Percentiles rank a stretch among this genome's conserved stretches.
These are phyloP conservation scores for Parietichytrium sp. DNA, from an alignment of 108 stramenopile species.

Conservation along the genomic window DNA sequence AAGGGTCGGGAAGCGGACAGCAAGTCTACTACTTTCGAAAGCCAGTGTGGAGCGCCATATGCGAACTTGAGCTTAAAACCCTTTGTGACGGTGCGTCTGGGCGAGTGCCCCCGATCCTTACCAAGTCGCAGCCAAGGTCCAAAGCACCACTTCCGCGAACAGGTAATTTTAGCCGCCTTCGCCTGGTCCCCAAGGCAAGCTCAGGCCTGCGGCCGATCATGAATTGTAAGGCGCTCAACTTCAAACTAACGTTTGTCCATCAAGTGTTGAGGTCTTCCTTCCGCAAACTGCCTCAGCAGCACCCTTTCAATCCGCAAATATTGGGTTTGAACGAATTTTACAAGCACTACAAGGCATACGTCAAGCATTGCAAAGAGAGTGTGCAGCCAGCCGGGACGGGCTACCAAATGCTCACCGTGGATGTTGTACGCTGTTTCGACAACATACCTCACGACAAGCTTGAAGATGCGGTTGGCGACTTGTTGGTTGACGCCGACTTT, in stretches of 20 bases:
- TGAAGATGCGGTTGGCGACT: background rate
- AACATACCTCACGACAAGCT: background rate
- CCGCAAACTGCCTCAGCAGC: too few relatives aligned
- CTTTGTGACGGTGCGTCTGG: too few relatives aligned
- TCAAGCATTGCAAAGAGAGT: background rate
- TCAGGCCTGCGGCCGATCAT: conserved; percentile 11
- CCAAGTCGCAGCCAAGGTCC: too few relatives aligned
- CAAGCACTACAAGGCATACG: background rate
- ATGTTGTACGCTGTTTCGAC: conserved; percentile 6
- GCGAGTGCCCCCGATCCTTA: too few relatives aligned
- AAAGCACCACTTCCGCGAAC: background rate
- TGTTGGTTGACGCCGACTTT: background rate
- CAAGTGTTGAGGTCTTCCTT: background rate
- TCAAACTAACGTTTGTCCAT: background rate
- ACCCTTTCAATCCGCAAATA: background rate
- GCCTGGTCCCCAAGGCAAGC: conserved; percentile 18
- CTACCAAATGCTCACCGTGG: conserved; percentile 20
- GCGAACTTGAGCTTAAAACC: background rate
- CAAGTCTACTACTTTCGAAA: background rate
- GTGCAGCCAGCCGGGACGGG: background rate
- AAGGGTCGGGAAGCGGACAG: background rate
- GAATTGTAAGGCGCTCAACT: conserved; percentile 26
- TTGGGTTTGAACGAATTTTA: background rate
- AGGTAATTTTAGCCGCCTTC: background rate
- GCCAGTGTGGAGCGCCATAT: background rate